Evolutionary conservation across 208 protist species (phyloP).

Genomic region (Leishmania lainsoni): DNA sequence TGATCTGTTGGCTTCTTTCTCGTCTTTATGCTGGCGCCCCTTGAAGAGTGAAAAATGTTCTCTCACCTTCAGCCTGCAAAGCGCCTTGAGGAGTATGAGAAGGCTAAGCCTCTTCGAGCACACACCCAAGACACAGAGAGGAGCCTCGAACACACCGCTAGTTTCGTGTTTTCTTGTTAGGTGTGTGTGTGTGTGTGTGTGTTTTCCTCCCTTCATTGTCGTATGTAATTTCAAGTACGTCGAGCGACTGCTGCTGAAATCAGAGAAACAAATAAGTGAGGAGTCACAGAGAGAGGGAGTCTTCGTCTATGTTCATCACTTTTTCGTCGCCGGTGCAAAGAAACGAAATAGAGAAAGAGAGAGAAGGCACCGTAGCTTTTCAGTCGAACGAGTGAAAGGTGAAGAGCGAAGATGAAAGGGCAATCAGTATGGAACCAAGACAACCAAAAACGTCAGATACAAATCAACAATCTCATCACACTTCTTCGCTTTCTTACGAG

Average conservation of each 20-base stretch:
- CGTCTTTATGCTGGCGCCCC: not conserved
- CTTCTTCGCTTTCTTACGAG: not conserved
- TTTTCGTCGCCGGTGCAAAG: not conserved
- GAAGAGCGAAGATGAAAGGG: not conserved
- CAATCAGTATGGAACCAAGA: not conserved
- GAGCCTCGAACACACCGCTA: not conserved
- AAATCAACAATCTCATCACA: not conserved
- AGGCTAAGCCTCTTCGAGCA: not conserved
- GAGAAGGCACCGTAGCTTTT: not conserved
- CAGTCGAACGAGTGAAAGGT: not conserved
- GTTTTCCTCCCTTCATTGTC: not conserved
- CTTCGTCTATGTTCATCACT: not conserved
- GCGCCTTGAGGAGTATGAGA: not conserved
- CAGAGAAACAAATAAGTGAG: constrained; percentile 5
- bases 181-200: not conserved
- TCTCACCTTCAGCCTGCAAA: not conserved
- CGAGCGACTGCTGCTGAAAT: not conserved
- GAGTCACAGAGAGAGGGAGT: not conserved
- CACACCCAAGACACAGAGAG: not conserved
- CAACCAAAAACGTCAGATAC: not conserved
- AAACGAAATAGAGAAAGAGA: constrained; percentile 11
- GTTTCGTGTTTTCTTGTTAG: not conserved
- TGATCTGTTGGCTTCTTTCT: not conserved
- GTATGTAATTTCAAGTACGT: not conserved
- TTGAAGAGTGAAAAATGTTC: no score